phyloP scores from a whole-genome alignment of 139 green algal species.

The Picochlorum costavermella region DNA sequence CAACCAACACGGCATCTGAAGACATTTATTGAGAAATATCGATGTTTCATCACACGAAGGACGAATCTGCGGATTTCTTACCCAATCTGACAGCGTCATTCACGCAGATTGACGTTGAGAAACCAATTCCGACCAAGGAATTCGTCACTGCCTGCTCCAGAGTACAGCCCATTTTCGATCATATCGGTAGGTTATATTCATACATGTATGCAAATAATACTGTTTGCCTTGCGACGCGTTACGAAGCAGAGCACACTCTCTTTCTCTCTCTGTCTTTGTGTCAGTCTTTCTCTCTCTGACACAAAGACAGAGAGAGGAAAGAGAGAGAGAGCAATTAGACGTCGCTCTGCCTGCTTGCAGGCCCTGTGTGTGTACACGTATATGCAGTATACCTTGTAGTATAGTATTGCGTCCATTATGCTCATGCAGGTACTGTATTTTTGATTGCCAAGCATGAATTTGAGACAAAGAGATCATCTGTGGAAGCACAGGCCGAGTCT shows the following conservation, averaged over 20 bases:
- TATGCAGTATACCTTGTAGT: too few species aligned
- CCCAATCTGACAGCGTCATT: conserved; percentile 10
- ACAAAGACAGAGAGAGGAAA: too few species aligned
- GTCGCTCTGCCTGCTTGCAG: too few species aligned
- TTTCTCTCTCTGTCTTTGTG: too few species aligned
- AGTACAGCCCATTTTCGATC: conserved; percentile 33
- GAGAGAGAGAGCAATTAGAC: too few species aligned
- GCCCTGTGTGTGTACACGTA: too few species aligned
- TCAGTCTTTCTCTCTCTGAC: too few species aligned
- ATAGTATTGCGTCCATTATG: too few species aligned
- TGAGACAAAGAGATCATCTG: conserved; percentile 26
- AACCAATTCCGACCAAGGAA: conserved; percentile 8
- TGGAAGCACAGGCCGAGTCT: conserved; percentile 12
- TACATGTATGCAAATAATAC: background rate
- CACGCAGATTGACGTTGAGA: background rate
- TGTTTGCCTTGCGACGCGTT: too few species aligned
- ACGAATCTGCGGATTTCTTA: conserved; percentile 5
- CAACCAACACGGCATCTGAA: too few species aligned
- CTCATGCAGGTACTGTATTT: conserved; percentile 23
- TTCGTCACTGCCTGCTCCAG: conserved; percentile 13
- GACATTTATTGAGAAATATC: background rate
- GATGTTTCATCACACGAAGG: conserved; percentile 3
- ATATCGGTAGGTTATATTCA: conserved; percentile 12
- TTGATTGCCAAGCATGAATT: conserved; percentile 34
- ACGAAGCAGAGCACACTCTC: too few species aligned